phyloP scores from a whole-genome alignment of 2,329 filamentous ascomycete species.

The Fusarium poae region DNA sequence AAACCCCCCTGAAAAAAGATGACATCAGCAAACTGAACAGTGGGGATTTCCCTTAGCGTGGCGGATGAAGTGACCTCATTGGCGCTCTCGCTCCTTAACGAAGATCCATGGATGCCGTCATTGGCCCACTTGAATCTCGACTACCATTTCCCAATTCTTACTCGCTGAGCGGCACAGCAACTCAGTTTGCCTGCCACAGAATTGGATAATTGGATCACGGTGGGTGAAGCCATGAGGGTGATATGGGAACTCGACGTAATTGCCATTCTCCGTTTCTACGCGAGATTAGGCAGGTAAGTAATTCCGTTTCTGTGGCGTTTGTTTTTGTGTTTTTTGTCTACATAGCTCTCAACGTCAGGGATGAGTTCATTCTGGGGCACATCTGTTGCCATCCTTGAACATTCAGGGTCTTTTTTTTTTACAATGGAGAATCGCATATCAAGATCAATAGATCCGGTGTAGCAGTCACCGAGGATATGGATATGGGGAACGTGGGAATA shows the following conservation, averaged over 20 bases:
- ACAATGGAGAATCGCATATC: slow-evolving; percentile 6
- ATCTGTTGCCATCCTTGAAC: slow-evolving; percentile 5
- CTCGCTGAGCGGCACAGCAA: slow-evolving; percentile 32
- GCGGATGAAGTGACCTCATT: slow-evolving; percentile 46
- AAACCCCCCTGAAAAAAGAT: slow-evolving; percentile 15
- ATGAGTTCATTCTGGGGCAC: slow-evolving; percentile 26
- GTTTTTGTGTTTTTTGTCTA: slow-evolving; percentile 1
- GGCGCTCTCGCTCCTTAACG: slow-evolving; percentile 21
- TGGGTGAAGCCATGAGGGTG: slow-evolving; percentile 5
- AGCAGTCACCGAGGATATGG: not conserved
- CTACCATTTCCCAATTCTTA: slow-evolving; percentile 17
- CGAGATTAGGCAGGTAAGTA: slow-evolving; percentile 7
- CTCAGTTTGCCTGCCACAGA: not conserved
- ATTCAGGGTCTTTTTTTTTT: slow-evolving; percentile 14
- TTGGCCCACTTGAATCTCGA: slow-evolving; percentile 37
- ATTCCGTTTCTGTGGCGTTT: slow-evolving; percentile 34
- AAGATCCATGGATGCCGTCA: slow-evolving; percentile 43
- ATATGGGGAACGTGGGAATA: slow-evolving; percentile 23
- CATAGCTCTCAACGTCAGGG: slow-evolving; percentile 28
- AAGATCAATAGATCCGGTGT: slow-evolving; percentile 8
- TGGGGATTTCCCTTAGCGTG: slow-evolving; percentile 20
- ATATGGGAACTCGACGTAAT: slow-evolving; percentile 34
- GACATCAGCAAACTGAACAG: slow-evolving; percentile 42
- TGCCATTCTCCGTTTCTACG: slow-evolving; percentile 34
- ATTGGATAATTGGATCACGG: slow-evolving; percentile 23